phyloP scores from a whole-genome alignment of 1,284 basidiomycete species.

The Rhodotorula sp. region DNA sequence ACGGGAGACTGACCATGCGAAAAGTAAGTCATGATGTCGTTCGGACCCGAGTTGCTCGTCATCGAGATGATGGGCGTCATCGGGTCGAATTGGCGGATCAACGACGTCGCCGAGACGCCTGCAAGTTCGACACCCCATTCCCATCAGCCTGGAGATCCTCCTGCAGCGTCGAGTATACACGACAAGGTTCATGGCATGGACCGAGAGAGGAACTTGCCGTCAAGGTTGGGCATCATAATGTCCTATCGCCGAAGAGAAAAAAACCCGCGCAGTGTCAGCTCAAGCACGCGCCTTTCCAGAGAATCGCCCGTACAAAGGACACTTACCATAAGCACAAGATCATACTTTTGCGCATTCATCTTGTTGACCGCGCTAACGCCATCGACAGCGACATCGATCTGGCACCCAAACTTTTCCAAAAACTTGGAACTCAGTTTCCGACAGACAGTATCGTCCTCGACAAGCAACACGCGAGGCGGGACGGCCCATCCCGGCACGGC shows the following conservation, averaged over 20 bases:
- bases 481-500: conserved; percentile 63
- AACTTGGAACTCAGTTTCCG: conserved; percentile 86
- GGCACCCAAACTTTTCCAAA: conserved; percentile 90
- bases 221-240: conserved; percentile 90
- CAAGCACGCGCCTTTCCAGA: too few species aligned
- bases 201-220: conserved; percentile 54
- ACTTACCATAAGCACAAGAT: conserved; percentile 87
- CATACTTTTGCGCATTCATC: conserved; percentile 86
- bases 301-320: background rate
- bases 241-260: conserved; percentile 55
- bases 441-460: conserved; percentile 93
- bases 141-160: background rate
- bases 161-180: too few species aligned
- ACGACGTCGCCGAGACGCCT: conserved; percentile 75
- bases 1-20: conserved; percentile 59
- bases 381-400: conserved; percentile 88
- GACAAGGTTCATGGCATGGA: too few species aligned
- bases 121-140: background rate
- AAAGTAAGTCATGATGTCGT: conserved; percentile 88
- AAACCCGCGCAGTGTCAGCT: too few species aligned
- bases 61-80: conserved; percentile 96
- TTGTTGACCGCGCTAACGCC: conserved; percentile 90
- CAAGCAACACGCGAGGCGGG: conserved; percentile 67
- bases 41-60: conserved; percentile 89
- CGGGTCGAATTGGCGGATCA: conserved; percentile 90